A percentile compares a stretch with the other conserved stretches of the same genome.
phyloP scores from a whole-genome alignment of 2,329 filamentous ascomycete genomes.

The Alternaria panax region DNA sequence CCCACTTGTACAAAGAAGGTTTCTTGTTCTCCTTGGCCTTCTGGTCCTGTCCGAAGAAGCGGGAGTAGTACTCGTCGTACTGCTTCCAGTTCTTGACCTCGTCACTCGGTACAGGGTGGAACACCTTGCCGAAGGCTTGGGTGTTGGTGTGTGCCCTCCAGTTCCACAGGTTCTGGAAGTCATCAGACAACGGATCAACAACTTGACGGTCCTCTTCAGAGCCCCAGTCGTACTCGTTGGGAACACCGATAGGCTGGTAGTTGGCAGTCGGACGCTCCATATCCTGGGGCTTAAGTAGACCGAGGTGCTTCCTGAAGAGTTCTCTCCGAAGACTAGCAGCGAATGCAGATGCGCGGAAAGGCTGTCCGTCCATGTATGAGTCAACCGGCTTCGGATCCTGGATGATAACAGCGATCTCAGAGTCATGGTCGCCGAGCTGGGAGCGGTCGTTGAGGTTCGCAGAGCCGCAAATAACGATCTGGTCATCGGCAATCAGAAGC shows the following conservation, averaged over 20 bases:
- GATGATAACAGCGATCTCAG: constrained; percentile 88
- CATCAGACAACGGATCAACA: constrained; percentile 72
- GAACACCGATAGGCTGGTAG: constrained; percentile 64
- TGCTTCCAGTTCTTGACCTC: constrained; percentile 73
- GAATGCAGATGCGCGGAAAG: constrained; percentile 76
- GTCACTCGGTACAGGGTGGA: constrained; percentile 79
- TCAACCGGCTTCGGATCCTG: constrained; percentile 77
- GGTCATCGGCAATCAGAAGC: constrained; percentile 82
- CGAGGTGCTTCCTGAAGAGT: constrained; percentile 91
- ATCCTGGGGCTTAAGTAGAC: constrained; percentile 77
- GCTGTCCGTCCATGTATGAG: constrained; percentile 74
- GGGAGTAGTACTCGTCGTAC: constrained; percentile 74
- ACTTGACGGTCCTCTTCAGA: constrained; percentile 64
- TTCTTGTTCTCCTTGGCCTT: constrained; percentile 52
- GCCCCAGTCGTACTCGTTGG: constrained; percentile 62
- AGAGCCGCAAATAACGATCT: constrained; percentile 80
- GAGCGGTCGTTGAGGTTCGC: constrained; percentile 75
- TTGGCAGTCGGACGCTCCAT: constrained; percentile 67
- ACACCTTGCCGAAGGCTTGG: constrained; percentile 78
- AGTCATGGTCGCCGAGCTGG: constrained; percentile 84
- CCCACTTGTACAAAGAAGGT: constrained; percentile 75
- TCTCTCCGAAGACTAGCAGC: constrained; percentile 82
- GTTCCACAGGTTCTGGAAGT: constrained; percentile 77
- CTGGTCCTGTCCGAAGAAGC: constrained; percentile 64
- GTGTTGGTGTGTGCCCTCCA: constrained; percentile 78